A percentile compares a stretch with the other conserved stretches of the same genome.
These are phyloP conservation scores for Aegilops speltoides DNA, from an alignment of 176 grass and related monocot species.

Conservation along the genomic window DNA sequence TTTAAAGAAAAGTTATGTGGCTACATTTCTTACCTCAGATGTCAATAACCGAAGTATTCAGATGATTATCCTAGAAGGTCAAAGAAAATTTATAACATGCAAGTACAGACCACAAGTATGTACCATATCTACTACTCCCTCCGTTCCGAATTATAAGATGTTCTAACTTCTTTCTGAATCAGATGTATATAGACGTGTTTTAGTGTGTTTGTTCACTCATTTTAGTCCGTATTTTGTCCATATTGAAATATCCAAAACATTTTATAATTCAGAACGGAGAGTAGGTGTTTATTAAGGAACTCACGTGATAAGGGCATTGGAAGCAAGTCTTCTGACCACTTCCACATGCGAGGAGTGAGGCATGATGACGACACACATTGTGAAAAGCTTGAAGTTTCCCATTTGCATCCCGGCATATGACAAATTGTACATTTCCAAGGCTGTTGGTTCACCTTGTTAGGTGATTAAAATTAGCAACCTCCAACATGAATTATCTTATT, in stretches of 20 bases:
- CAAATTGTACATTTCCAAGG: slow-evolving; percentile 81
- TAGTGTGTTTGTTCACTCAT: too few species aligned
- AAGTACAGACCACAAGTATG: background rate
- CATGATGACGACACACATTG: slow-evolving; percentile 91
- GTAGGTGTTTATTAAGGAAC: slow-evolving; percentile 39
- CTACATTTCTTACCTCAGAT: background rate
- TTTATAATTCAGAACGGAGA: too few species aligned
- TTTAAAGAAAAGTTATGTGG: background rate
- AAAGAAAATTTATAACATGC: background rate
- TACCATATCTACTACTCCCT: background rate
- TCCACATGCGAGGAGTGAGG: slow-evolving; percentile 77
- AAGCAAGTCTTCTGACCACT: slow-evolving; percentile 90
- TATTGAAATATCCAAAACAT: too few species aligned
- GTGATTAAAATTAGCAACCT: slow-evolving; percentile 26
- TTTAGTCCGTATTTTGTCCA: too few species aligned
- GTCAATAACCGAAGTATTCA: background rate
- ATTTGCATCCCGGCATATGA: slow-evolving; percentile 66
- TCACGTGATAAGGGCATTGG: slow-evolving; percentile 91
- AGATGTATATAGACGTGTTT: too few species aligned
- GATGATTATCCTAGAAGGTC: background rate
- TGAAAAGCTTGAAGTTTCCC: slow-evolving; percentile 79
- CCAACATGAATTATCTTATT: slow-evolving; percentile 11
- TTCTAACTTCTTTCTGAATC: too few species aligned
- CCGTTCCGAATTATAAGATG: too few species aligned
- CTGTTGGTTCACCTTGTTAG: slow-evolving; percentile 60